These are phyloP conservation scores for Hymenoscyphus occultus DNA, from an alignment of 2,329 filamentous ascomycete species.

Conservation along the genomic window DNA sequence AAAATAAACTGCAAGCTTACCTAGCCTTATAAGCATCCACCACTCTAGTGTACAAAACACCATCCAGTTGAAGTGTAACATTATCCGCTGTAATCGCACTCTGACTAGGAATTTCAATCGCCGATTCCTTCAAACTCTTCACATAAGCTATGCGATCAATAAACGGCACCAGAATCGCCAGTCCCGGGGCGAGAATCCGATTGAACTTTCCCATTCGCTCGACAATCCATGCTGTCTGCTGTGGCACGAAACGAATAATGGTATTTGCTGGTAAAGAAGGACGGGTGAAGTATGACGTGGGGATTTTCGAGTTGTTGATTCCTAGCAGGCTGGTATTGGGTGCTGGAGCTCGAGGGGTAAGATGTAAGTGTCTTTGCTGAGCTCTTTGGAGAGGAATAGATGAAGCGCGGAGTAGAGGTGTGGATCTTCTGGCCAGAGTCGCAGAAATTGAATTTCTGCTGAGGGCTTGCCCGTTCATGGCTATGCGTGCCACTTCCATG, in stretches of 20 bases:
- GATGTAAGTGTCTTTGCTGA: slow-evolving; percentile 31
- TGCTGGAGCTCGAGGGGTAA: slow-evolving; percentile 25
- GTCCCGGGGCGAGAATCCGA: slow-evolving; percentile 85
- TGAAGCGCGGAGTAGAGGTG: slow-evolving; percentile 25
- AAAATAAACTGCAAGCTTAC: slow-evolving; percentile 45
- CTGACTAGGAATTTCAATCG: slow-evolving; percentile 95
- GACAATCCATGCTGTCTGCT: slow-evolving; percentile 99
- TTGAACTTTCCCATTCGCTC: slow-evolving; percentile 99
- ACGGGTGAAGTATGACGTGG: slow-evolving; percentile 78
- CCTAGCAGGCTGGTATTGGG: slow-evolving; percentile 33
- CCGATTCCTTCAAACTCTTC: slow-evolving; percentile 92
- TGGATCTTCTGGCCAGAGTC: slow-evolving; percentile 20
- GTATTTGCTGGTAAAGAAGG: slow-evolving; percentile 84
- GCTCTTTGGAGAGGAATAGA: slow-evolving; percentile 21
- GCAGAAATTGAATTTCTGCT: slow-evolving; percentile 22
- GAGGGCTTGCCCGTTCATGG: slow-evolving; percentile 25
- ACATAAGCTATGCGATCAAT: slow-evolving; percentile 97
- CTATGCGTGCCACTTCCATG: slow-evolving; percentile 1
- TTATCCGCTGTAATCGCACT: slow-evolving; percentile 98
- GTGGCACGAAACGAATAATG: slow-evolving; percentile 93
- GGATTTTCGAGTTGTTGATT: slow-evolving; percentile 40
- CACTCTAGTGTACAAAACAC: slow-evolving; percentile 90
- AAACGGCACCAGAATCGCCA: slow-evolving; percentile 85
- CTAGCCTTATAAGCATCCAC: slow-evolving; percentile 98
- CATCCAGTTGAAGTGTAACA: slow-evolving; percentile 92